Conservation (phyloP, 2,329 filamentous ascomycete genomes). For the Biscogniauxia sp. region DNA sequence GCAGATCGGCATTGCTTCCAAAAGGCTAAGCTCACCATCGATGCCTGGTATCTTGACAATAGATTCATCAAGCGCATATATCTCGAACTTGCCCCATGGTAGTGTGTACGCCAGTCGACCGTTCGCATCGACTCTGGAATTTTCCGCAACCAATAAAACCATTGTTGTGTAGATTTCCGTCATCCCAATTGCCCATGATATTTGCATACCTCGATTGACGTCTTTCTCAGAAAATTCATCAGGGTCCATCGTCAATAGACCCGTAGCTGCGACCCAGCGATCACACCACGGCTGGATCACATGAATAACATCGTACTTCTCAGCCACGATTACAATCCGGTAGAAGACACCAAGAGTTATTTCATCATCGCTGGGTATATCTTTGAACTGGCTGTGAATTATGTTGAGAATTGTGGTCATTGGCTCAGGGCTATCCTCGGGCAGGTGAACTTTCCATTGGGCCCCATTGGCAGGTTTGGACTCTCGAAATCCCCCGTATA, state of each 20-base stretch:
- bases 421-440: slow-evolving; percentile 26
- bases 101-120: too few relatives aligned
- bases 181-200: too few relatives aligned
- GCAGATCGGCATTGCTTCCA: too few relatives aligned
- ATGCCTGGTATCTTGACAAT: too few relatives aligned
- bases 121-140: too few relatives aligned
- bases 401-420: slow-evolving; percentile 27
- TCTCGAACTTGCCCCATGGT: too few relatives aligned
- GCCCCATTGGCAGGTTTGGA: slow-evolving; percentile 2
- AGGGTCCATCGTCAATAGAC: background rate
- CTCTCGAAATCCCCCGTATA: slow-evolving; percentile 18
- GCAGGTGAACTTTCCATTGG: slow-evolving; percentile 20
- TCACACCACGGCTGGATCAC: slow-evolving; percentile 12
- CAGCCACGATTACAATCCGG: slow-evolving; percentile 13
- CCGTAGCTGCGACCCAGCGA: background rate
- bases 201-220: too few relatives aligned
- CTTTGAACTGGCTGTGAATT: slow-evolving; percentile 23
- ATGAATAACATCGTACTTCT: slow-evolving; percentile 21
- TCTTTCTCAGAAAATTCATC: too few relatives aligned
- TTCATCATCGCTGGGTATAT: slow-evolving; percentile 8
- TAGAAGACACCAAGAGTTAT: slow-evolving; percentile 9
- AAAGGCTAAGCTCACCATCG: too few relatives aligned
- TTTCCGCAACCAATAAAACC: too few relatives aligned
- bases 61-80: too few relatives aligned
- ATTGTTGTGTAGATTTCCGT: too few relatives aligned